Evolutionary conservation across 371 early-diverging fungal genomes (phyloP), one percentile per base, ranked within the genome.

Genomic region (Rhizopus sp.): DNA sequence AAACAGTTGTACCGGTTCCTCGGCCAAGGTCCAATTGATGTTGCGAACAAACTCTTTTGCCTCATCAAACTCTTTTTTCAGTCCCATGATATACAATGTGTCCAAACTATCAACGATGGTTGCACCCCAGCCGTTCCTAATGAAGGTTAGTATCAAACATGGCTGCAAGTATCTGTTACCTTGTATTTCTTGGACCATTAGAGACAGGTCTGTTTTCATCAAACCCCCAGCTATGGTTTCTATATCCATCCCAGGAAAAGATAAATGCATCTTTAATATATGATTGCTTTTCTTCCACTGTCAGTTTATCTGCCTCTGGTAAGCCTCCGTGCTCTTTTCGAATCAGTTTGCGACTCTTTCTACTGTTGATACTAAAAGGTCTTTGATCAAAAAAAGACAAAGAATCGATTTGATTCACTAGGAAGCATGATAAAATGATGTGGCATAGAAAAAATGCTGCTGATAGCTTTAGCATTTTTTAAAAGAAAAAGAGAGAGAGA

Each of bases 21-120:
- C 59, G 10, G 53, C 55, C 5, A 37, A 55, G 2, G 59, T 35
- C 78, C 78, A 77, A 33, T 81, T 65, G 47, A 88, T 76, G 0
- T 66, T 33, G 4, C 60, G 62, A 7, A 94, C 85, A 77, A 73
- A 84, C 1, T 78, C 67, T 49, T 80, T 66, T 8, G 92, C 91
- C 48, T 83, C 79, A 23, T 74, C 61, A 65, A 89, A 94, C 52
- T 92, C 91, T 4, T 81, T 75, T 16, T 73, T 65, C 40, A 92
- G 64, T 12, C 82, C 90, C 90, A 95, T 87, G 35, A 97, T 73
- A 39, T 75, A 81, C 29, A 92, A 66, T 0, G 94, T 93, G 63
- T 93, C 94, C 13, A 96, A 73, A 8, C 88, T 66, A 64, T 96
- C 96, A 10, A 95, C 81, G 57, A 92, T 75, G 1, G 93, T 91